A percentile compares a stretch with the other conserved stretches of the same genome.
Evolutionary conservation across 176 grass and related monocot genomes (phyloP).

Genomic region (Aegilops tauschii): DNA sequence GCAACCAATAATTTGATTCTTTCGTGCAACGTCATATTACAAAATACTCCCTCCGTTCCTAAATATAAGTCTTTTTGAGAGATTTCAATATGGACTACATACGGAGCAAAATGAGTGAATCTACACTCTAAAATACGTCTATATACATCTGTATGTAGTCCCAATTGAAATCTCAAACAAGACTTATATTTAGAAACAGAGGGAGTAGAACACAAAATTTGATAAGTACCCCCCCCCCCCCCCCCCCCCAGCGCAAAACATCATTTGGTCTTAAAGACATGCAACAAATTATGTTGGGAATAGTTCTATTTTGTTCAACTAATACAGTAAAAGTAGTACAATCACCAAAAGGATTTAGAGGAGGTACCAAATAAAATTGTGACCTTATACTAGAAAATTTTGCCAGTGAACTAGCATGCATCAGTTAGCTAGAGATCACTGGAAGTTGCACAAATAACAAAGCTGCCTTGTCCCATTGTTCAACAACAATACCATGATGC

Average conservation of each 20-base stretch:
- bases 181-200: too few species aligned
- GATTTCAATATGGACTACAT: too few species aligned
- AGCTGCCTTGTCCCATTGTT: neutral
- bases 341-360: neutral
- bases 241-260: neutral
- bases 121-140: too few species aligned
- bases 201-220: too few species aligned
- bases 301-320: neutral
- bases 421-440: neutral
- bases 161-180: too few species aligned
- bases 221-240: too few species aligned
- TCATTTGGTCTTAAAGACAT: neutral
- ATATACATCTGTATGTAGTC: too few species aligned
- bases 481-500: neutral
- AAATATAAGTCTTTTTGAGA: too few species aligned
- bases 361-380: neutral
- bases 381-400: neutral
- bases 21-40: neutral
- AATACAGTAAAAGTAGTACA: slow-evolving; percentile 12
- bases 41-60: too few species aligned
- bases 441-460: neutral
- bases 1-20: neutral
- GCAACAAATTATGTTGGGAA: neutral
- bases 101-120: too few species aligned
- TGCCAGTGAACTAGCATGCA: neutral